Evolutionary conservation across 2,329 filamentous ascomycete genomes (phyloP).

Genomic region (Beauveria australis): DNA sequence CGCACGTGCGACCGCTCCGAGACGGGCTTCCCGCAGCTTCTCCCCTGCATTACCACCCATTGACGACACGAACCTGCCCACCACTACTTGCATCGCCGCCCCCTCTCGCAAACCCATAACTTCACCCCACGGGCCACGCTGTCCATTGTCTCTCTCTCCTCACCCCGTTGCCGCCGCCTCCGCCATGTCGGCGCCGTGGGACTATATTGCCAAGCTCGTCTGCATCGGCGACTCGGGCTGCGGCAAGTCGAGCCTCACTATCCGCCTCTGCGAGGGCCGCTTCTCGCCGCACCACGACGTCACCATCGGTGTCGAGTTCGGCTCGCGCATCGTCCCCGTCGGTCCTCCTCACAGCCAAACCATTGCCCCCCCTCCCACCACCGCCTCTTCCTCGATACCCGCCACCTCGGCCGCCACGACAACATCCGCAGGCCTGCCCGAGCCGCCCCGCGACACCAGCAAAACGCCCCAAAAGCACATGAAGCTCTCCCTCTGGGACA

Average conservation of each 20-base stretch:
- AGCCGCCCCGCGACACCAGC: constrained; percentile 38
- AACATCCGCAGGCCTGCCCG: constrained; percentile 35
- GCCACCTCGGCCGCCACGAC: constrained; percentile 1
- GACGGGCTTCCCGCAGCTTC: neutral
- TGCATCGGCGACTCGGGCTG: constrained; percentile 95
- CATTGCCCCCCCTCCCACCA: constrained; percentile 18
- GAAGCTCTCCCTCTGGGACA: constrained; percentile 94
- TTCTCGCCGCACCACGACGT: constrained; percentile 94
- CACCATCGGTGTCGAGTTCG: constrained; percentile 94
- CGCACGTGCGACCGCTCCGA: neutral
- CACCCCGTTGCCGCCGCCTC: neutral
- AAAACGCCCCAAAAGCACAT: constrained; percentile 60
- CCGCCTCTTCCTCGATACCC: constrained; percentile 15
- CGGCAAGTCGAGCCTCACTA: constrained; percentile 89
- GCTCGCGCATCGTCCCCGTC: constrained; percentile 84
- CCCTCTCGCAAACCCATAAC: too few species aligned
- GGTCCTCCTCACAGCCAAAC: constrained; percentile 64
- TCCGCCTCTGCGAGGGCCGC: constrained; percentile 91
- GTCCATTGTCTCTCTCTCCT: too few species aligned
- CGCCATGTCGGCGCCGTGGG: constrained; percentile 69
- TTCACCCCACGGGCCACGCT: too few species aligned
- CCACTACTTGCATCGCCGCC: too few species aligned
- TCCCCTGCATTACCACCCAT: neutral
- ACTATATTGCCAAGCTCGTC: constrained; percentile 98
- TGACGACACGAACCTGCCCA: neutral